Evolutionary conservation across 2,329 filamentous ascomycete genomes (phyloP).

Genomic region (Tolypocladium amazonense): DNA sequence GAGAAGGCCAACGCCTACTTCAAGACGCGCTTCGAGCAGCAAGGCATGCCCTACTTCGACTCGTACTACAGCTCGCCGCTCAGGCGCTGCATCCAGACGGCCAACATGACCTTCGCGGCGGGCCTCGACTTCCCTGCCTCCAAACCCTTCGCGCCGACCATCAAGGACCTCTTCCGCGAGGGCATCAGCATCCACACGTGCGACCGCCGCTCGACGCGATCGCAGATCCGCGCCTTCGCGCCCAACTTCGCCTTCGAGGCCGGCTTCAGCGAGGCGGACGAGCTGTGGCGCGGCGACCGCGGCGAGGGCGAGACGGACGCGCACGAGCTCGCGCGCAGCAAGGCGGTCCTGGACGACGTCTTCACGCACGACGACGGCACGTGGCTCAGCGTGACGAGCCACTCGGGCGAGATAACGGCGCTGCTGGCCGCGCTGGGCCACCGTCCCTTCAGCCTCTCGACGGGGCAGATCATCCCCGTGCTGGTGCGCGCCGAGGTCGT

Average conservation of each 20-base stretch:
- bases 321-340: constrained; percentile 39
- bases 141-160: constrained; percentile 41
- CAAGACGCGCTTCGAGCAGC: constrained; percentile 35
- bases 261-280: constrained; percentile 47
- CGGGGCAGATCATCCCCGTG: constrained; percentile 58
- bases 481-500: constrained; percentile 48
- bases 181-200: constrained; percentile 59
- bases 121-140: constrained; percentile 36
- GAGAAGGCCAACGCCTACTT: constrained; percentile 49
- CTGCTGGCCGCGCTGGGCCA: constrained; percentile 48
- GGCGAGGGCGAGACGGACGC: constrained; percentile 28
- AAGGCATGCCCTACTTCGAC: constrained; percentile 50
- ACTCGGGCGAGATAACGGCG: constrained; percentile 45
- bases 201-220: constrained; percentile 46
- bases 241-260: constrained; percentile 46
- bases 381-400: constrained; percentile 49
- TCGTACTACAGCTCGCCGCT: constrained; percentile 57
- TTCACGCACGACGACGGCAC: constrained; percentile 40
- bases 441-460: constrained; percentile 49
- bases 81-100: constrained; percentile 51
- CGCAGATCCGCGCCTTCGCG: constrained; percentile 40
- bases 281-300: constrained; percentile 33
- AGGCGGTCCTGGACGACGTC: constrained; percentile 43
- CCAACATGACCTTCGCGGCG: constrained; percentile 47
- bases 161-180: constrained; percentile 58